Evolutionary conservation across 768 basidiomycete genomes (phyloP), one percentile per base, ranked within the genome.

Genomic region (Sporobolomyces phaffii): DNA sequence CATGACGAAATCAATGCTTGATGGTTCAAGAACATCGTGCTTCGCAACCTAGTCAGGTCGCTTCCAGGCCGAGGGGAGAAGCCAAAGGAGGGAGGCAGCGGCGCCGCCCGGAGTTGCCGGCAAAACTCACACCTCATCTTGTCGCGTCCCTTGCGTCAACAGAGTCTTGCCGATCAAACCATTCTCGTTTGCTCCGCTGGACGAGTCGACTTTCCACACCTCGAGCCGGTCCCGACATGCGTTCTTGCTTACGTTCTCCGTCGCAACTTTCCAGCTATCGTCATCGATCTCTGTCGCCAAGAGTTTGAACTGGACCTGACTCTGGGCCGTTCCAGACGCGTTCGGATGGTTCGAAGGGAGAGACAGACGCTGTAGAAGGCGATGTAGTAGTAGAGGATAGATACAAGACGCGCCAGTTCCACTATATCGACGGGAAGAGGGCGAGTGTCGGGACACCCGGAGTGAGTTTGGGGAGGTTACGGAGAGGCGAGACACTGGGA

Each of bases 361-460:
- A 18, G 2, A 22, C 13, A 45, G 26, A 31, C 47, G 80, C 75
- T 48, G 84, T 20, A 59, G 78, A 40, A 84, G 72, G 2, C 80
- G 79, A 70, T 86, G 87, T 0, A 81, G 84, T 0, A 98, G 80
- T 2, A 97, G 80, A 0, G 93, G 87, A 71, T 96, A 98, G 61
- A 98, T 90, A 1, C 85, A 88, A 0, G 89, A 89, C 10, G 91
- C 86, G 0, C 94, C 94, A 11, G 92, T 94, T 26, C 94, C 94
- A 43, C 91, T 59, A 58, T n/a, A 40, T 48, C 29, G 47, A 28
- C 6, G 34, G 40, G 6, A 15, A 28, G 10, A 45, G 14, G n/a
- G n/a, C n/a, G n/a, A n/a, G n/a, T n/a, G n/a, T n/a, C n/a, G n/a
- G n/a, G n/a, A n/a, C n/a, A n/a, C n/a, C n/a, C 18, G 18, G 22